Conservation (phyloP, 1,284 basidiomycete genomes). For the Athelia sp. region DNA sequence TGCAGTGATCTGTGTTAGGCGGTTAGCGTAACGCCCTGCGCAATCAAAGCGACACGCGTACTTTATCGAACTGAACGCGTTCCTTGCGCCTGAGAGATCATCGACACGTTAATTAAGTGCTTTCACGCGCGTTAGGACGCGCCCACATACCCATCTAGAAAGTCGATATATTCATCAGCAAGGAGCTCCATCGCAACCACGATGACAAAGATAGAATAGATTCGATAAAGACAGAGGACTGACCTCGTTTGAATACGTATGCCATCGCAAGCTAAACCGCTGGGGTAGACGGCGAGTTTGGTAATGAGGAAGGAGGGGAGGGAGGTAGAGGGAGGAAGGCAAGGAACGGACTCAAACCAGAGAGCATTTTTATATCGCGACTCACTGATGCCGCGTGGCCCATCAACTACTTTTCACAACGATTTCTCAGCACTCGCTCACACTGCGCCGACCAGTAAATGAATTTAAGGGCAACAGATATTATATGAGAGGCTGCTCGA, state of each 20-base stretch:
- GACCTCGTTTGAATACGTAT: constrained; percentile 74
- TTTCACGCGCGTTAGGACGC: constrained; percentile 30
- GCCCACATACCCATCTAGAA: constrained; percentile 59
- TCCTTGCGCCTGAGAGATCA: constrained; percentile 64
- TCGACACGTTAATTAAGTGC: constrained; percentile 16
- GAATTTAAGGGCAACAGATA: background rate
- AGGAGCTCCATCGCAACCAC: background rate
- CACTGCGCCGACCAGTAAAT: no score
- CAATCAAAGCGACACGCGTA: constrained; percentile 24
- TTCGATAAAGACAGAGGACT: constrained; percentile 20
- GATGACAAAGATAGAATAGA: constrained; percentile 9
- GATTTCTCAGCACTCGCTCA: no score
- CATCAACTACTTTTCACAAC: no score
- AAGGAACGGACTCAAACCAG: background rate
- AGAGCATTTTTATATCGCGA: no score
- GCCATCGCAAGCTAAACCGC: constrained; percentile 36
- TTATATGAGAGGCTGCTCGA: background rate
- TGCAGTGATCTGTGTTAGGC: constrained; percentile 68
- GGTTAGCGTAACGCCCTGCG: background rate
- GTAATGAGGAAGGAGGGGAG: constrained; percentile 1
- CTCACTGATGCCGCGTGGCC: no score
- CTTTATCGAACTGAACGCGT: constrained; percentile 85
- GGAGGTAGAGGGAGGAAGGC: background rate
- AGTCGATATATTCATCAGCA: background rate
- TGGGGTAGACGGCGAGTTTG: background rate